A percentile compares a stretch with the other conserved stretches of the same genome.
phyloP scores from a whole-genome alignment of 106 monocot genomes.

The Alisma plantagoaquatica region DNA sequence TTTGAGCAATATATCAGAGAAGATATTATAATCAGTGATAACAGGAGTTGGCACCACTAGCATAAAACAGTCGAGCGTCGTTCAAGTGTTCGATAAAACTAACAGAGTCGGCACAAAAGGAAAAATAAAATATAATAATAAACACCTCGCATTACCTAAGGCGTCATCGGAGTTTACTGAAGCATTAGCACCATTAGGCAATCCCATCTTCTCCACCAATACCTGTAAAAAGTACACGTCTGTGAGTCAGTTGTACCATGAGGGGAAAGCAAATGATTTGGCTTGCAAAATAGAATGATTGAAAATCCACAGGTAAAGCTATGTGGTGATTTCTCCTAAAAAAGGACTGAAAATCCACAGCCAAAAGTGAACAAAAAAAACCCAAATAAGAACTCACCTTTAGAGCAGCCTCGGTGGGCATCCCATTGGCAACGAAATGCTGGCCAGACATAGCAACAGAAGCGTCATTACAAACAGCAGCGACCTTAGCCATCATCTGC shows the following conservation, averaged over 20 bases:
- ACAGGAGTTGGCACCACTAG: no score
- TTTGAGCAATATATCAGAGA: no score
- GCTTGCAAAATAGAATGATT: neutral
- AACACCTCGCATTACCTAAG: constrained; percentile 34
- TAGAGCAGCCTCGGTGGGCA: constrained; percentile 89
- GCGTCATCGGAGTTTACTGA: constrained; percentile 27
- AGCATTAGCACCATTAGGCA: constrained; percentile 27
- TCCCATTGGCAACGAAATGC: constrained; percentile 70
- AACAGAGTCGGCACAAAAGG: neutral
- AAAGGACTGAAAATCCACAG: neutral
- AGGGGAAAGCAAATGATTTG: neutral
- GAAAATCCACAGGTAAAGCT: neutral
- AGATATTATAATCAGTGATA: no score
- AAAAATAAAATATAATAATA: neutral
- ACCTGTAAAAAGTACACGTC: constrained; percentile 29
- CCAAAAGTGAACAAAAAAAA: neutral
- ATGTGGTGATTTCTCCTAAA: neutral
- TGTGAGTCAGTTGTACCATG: neutral
- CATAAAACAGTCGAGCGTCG: no score
- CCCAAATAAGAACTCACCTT: constrained; percentile 35
- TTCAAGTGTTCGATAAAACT: no score
- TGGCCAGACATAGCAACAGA: constrained; percentile 43
- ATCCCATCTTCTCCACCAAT: constrained; percentile 89
- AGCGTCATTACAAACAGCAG: constrained; percentile 81
- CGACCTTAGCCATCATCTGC: constrained; percentile 71